These are phyloP conservation scores for Globisporangium carolinianum DNA, from an alignment of 352 stramenopile species.

Conservation along the genomic window DNA sequence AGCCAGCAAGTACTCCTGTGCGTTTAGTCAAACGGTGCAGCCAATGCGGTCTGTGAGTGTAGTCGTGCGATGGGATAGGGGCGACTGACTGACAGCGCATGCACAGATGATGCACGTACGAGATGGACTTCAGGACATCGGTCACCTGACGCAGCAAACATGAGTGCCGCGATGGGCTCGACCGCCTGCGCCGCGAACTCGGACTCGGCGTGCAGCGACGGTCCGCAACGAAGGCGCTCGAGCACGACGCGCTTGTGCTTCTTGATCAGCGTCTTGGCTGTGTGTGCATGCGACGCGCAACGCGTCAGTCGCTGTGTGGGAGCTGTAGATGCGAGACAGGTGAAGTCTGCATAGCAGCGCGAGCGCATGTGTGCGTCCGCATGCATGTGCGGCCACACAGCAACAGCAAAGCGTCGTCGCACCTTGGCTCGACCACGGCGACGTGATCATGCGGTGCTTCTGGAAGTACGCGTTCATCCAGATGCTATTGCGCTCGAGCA, in stretches of 20 bases:
- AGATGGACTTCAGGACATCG: conserved; percentile 55
- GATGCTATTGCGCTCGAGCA: conserved; percentile 62
- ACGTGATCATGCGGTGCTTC: conserved; percentile 65
- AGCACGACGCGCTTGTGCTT: conserved; percentile 43
- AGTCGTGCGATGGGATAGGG: no score
- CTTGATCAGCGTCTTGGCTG: conserved; percentile 44
- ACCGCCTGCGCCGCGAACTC: conserved; percentile 42
- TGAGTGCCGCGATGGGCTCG: conserved; percentile 55
- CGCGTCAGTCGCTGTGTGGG: not conserved
- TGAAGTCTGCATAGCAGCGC: no score
- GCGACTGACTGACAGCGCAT: no score
- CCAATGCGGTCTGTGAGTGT: no score
- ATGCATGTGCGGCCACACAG: no score
- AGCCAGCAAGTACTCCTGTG: conserved; percentile 45
- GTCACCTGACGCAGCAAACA: conserved; percentile 52
- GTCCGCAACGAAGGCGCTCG: conserved; percentile 28
- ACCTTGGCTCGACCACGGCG: conserved; percentile 50
- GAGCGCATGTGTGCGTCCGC: no score
- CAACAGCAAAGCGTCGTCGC: not conserved
- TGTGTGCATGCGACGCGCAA: not conserved
- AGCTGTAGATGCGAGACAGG: not conserved
- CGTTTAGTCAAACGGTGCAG: no score
- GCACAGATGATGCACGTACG: conserved; percentile 16
- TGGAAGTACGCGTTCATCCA: conserved; percentile 84
- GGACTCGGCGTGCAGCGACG: conserved; percentile 29